A percentile compares a stretch with the other conserved stretches of the same genome.
phyloP scores from a whole-genome alignment of 805 yeast genomes.

The Blastobotrys chiropterorum region DNA sequence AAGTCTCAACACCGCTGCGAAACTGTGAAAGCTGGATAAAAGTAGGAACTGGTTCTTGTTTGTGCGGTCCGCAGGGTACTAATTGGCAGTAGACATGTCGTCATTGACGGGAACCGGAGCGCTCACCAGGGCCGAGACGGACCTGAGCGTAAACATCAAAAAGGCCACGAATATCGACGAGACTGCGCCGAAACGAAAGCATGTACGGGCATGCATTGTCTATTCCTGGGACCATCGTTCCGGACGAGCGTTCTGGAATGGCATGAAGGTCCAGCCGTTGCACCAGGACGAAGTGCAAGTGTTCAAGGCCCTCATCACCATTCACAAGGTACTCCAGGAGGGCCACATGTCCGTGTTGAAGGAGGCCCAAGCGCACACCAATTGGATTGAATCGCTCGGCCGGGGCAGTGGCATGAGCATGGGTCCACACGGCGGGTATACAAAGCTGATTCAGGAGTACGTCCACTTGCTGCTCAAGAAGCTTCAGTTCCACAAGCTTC shows the following conservation, averaged over 20 bases:
- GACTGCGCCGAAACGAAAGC: constrained; percentile 91
- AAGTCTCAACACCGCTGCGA: too few species aligned
- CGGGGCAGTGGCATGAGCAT: constrained; percentile 36
- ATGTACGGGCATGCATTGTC: constrained; percentile 91
- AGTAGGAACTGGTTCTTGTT: background rate
- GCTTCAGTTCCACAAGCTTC: constrained; percentile 73
- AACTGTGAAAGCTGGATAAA: background rate
- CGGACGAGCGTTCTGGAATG: constrained; percentile 78
- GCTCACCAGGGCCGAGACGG: constrained; percentile 31
- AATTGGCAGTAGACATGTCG: too few species aligned
- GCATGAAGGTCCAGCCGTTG: constrained; percentile 70
- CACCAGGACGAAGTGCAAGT: constrained; percentile 77
- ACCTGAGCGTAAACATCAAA: constrained; percentile 47
- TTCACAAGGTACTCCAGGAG: constrained; percentile 93
- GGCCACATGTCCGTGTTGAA: constrained; percentile 84
- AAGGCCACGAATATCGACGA: constrained; percentile 86
- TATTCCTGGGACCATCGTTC: constrained; percentile 94
- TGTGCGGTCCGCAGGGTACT: too few species aligned
- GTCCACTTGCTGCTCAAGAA: constrained; percentile 63
- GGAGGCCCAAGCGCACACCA: constrained; percentile 73
- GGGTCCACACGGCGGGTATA: constrained; percentile 38
- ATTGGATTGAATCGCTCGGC: constrained; percentile 70
- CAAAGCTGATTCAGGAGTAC: constrained; percentile 71
- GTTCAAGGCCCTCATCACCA: constrained; percentile 76
- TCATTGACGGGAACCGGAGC: constrained; percentile 16